Base-by-base conservation (phyloP, 2,329 filamentous ascomycete species). In the Aspergillus sp. region DNA sequence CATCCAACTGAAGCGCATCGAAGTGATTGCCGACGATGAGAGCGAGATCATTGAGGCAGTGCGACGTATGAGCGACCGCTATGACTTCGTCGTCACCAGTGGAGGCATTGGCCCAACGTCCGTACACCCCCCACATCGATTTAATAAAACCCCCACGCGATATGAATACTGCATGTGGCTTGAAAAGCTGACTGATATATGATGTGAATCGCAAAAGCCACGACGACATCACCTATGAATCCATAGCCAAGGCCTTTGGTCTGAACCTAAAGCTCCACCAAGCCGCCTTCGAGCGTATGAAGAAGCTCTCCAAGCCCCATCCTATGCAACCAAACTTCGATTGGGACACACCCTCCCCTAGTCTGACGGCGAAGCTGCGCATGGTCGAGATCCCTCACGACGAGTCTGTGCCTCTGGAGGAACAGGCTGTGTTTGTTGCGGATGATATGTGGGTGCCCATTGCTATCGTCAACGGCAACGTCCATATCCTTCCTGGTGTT, bases 211-310 rank as follows among this genome's bases (percentile, higher is more conserved):
- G 39, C 23, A 53, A 64, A 68, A 96, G 91, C 58, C 94, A 98
- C 81, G 95, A 99, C 77, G 95, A 99, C 74, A 98, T 98, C 68
- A 98, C 95, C 25, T 99, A 99, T 79, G 84, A 90, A 72, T 94
- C 92, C 41, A 96, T 99, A 74, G 93, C 91, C 65, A 92, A 92
- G 74, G 95, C 93, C 7, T 98, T 97, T 75, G 79, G 82, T 47
- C 82, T 97, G 7, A 85, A 88, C 13, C 81, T 98, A 17, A 84
- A 88, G 66, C 83, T 96, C 27, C 91, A 98, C 80, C 80, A 91
- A 47, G 85, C 86, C 60, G 88, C 93, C 0, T 90, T 89, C 68
- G 84, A 86, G 65, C 88, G 89, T 71, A 98, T 98, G 95, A 93
- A 90, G 78, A 83, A 80, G 62, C 83, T 96, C 8, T 91, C 89